Evolutionary conservation across 345 rosid genomes (phyloP).

Genomic region (Aquilaria sinensis): DNA sequence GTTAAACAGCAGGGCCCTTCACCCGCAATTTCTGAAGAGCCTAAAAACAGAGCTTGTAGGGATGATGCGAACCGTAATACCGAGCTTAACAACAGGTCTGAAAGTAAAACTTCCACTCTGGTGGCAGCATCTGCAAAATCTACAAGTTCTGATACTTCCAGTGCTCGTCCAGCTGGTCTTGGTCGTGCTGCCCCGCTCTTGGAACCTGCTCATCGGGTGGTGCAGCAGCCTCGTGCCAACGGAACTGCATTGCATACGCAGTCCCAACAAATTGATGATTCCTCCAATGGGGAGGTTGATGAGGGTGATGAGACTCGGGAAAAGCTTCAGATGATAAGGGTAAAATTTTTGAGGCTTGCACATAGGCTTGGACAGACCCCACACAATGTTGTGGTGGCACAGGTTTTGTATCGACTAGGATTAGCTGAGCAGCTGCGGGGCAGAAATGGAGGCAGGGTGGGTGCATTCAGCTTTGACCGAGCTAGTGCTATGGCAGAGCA

Average conservation of each 20-base stretch:
- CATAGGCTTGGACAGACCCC: constrained; percentile 98
- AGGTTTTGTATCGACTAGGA: constrained; percentile 95
- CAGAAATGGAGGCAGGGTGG: constrained; percentile 98
- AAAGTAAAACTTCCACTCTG: constrained; percentile 15
- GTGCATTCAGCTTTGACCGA: constrained; percentile 97
- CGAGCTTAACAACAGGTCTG: constrained; percentile 23
- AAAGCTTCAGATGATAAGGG: constrained; percentile 95
- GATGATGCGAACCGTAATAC: constrained; percentile 19
- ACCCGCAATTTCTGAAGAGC: constrained; percentile 3
- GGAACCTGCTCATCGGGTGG: constrained; percentile 70
- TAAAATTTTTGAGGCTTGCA: constrained; percentile 94
- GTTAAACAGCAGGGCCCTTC: constrained; percentile 1
- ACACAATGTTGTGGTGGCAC: constrained; percentile 98
- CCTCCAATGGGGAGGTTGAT: constrained; percentile 58
- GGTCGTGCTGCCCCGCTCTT: constrained; percentile 79
- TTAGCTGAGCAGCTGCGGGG: constrained; percentile 97
- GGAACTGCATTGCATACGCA: constrained; percentile 52
- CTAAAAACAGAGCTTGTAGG: constrained; percentile 19
- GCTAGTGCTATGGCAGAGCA: constrained; percentile 99
- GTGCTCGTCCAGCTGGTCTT: constrained; percentile 89
- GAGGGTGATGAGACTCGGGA: constrained; percentile 96
- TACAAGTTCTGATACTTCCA: constrained; percentile 24
- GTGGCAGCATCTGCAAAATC: constrained; percentile 37
- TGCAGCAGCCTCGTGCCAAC: constrained; percentile 73
- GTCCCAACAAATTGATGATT: constrained; percentile 71